These are phyloP conservation scores for Allomyces macrogynus DNA, from an alignment of 192 early-diverging fungal species.

Conservation along the genomic window DNA sequence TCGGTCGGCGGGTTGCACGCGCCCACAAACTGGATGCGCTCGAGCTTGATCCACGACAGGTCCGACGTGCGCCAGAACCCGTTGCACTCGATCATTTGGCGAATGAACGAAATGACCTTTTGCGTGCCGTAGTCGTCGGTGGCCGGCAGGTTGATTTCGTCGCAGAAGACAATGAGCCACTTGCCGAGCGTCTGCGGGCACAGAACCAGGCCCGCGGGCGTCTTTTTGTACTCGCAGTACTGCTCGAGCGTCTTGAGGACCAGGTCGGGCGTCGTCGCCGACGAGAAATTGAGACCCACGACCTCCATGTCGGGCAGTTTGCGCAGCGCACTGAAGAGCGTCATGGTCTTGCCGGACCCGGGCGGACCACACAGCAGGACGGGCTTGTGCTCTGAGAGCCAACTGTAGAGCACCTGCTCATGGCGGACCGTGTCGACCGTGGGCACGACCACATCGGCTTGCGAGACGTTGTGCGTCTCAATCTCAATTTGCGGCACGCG, in stretches of 20 bases:
- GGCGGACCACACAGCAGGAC: constrained; percentile 95
- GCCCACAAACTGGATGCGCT: constrained; percentile 97
- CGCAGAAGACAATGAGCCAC: constrained; percentile 98
- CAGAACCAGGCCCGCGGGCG: constrained; percentile 70
- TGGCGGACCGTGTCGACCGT: constrained; percentile 97
- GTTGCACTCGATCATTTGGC: constrained; percentile 82
- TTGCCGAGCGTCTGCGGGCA: constrained; percentile 62
- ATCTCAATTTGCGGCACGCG: constrained; percentile 88
- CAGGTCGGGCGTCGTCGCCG: constrained; percentile 87
- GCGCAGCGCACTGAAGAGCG: constrained; percentile 82
- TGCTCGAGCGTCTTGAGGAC: constrained; percentile 92
- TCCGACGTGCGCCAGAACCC: constrained; percentile 91
- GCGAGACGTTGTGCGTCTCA: constrained; percentile 73
- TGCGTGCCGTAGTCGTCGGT: constrained; percentile 95
- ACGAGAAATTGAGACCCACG: constrained; percentile 95
- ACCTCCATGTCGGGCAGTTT: constrained; percentile 90
- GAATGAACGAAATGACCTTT: constrained; percentile 86
- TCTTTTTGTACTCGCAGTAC: constrained; percentile 94
- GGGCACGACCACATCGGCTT: constrained; percentile 87
- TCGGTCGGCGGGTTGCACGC: constrained; percentile 99
- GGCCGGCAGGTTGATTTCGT: constrained; percentile 97
- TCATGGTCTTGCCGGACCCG: constrained; percentile 99
- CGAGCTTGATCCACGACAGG: constrained; percentile 81
- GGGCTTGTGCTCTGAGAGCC: constrained; percentile 88
- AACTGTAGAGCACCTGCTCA: constrained; percentile 85